Evolutionary conservation across 768 basidiomycete species (phyloP).

Genomic region (Crepidotus variabilis): DNA sequence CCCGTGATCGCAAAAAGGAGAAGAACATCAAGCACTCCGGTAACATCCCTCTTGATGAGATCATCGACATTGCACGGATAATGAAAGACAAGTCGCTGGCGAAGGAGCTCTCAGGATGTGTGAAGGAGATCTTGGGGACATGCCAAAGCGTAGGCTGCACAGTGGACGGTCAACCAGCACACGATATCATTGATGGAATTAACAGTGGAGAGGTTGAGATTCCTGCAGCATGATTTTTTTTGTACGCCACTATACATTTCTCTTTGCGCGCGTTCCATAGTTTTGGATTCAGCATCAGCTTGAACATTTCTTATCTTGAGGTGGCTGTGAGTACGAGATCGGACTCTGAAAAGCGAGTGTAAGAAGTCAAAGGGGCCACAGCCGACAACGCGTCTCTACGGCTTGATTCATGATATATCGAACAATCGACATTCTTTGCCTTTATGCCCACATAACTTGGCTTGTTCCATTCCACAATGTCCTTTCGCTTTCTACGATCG

Average conservation of each 20-base stretch:
- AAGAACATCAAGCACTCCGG: conserved; percentile 99
- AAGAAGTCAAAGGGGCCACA: not conserved
- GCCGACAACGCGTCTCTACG: not conserved
- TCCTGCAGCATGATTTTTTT: conserved; percentile 69
- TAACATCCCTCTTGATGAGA: conserved; percentile 91
- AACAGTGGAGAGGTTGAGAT: conserved; percentile 82
- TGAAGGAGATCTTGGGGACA: conserved; percentile 98
- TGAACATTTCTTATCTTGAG: conserved; percentile 2
- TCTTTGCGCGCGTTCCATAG: conserved; percentile 10
- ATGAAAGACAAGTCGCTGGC: conserved; percentile 94
- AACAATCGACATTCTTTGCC: not conserved
- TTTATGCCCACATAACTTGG: not conserved
- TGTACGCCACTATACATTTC: conserved; percentile 22
- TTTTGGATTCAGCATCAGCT: conserved; percentile 3
- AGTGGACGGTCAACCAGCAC: conserved; percentile 87
- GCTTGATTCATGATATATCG: not conserved
- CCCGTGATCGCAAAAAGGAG: conserved; percentile 99
- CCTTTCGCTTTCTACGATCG: not conserved
- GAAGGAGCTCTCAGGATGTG: conserved; percentile 83
- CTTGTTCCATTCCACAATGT: not conserved
- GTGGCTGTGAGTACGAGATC: not conserved
- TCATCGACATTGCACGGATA: conserved; percentile 91
- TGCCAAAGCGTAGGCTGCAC: conserved; percentile 97
- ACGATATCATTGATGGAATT: conserved; percentile 89
- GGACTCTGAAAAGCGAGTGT: not conserved